Evolutionary conservation across 768 basidiomycete species (phyloP), one percentile per base, ranked within the genome.

Genomic region (Psilocybe subaeruginosa): DNA sequence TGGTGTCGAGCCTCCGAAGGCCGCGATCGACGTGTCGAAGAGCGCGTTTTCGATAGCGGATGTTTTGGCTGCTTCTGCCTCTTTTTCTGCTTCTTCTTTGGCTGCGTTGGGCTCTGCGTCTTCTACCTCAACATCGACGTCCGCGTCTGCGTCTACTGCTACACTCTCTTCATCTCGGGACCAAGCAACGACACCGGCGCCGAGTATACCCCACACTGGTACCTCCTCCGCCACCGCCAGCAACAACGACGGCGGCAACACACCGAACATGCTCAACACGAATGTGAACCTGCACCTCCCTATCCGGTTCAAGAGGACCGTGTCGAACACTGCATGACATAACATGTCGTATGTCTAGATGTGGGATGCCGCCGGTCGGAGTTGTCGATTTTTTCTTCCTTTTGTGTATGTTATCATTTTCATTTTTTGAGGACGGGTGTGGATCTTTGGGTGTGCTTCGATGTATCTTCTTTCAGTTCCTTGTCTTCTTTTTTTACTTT

Each of bases 261-360:
- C 4, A n/a, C 8, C 7, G 16, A 53, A 31, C 8, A 53, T 31
- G 31, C 14, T 53, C 5, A 53, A 53, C 51, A 33, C 51, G 16
- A 53, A 53, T 37, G 51, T 53, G 51, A 53, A 53, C 51, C 33
- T 53, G n/a, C 51, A 53, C 6, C 51, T 53, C 31, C 51, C 51
- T 31, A 23, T 53, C 1, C 1, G 31, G 51, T 53, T 53, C n/a
- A 53, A 53, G 51, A 16, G 51, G 51, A 53, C 23, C n/a, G 31
- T 53, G 16, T 53, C 51, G 31, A 43, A 12, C n/a, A 43, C 41
- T 12, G 41, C 17, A 5, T 43, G 14, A 16, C 33, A 9, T 9
- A 3, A 6, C 33, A 7, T 11, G 33, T 11, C 11, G 11, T 6
- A 35, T 35, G 19, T 35, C 33, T 35, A 3, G 33, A 35, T 35